phyloP scores from a whole-genome alignment of 192 early-diverging fungal species.

The Gryganskiella cystojenkinii region DNA sequence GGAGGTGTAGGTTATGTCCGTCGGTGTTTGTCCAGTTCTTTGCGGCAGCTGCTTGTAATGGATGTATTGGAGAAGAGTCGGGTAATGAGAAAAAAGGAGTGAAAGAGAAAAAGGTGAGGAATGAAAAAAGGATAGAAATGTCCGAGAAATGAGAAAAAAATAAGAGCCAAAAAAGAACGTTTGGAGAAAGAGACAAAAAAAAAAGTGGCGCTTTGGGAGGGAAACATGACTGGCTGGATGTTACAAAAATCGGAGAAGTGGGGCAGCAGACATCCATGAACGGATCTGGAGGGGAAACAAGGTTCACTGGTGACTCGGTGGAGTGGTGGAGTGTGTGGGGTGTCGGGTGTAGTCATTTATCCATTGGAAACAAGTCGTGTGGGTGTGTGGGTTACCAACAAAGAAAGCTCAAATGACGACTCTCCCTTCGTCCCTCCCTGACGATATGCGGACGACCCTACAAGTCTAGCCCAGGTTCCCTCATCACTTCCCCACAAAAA shows the following conservation, averaged over 20 bases:
- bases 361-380: too few species aligned
- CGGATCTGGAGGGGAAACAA: neutral
- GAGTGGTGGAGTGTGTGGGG: too few species aligned
- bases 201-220: slow-evolving; percentile 11
- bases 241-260: too few species aligned
- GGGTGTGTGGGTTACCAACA: too few species aligned
- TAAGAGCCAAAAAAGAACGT: neutral
- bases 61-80: neutral
- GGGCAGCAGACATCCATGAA: neutral
- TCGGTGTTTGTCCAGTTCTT: neutral
- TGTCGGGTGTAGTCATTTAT: too few species aligned
- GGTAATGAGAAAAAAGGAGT: neutral
- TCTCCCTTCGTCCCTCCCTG: too few species aligned
- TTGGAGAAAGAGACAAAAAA: slow-evolving; percentile 5
- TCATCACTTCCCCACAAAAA: too few species aligned
- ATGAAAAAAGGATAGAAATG: neutral
- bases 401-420: too few species aligned
- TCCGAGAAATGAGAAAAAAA: neutral
- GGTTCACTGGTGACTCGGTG: too few species aligned
- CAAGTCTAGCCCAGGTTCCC: too few species aligned
- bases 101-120: neutral
- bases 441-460: too few species aligned
- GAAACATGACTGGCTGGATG: neutral
- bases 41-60: slow-evolving; percentile 5
- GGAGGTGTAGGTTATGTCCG: slow-evolving; percentile 1